Evolutionary conservation across 2,329 filamentous ascomycete species (phyloP).

Genomic region (Calonectria honghensis): DNA sequence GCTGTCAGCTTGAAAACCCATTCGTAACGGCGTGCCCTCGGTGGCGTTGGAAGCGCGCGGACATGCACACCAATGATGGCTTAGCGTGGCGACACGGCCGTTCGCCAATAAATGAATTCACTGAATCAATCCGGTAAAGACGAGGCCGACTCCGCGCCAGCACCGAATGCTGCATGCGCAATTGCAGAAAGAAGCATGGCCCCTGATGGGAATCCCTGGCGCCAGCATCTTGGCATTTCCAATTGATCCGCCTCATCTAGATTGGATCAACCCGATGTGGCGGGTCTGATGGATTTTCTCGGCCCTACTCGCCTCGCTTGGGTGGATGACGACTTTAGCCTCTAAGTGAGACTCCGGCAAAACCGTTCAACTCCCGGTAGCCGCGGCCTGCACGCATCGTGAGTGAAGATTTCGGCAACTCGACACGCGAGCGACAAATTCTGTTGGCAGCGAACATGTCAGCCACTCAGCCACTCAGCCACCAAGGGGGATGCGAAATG

Average conservation of each 20-base stretch:
- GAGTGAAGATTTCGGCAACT: slow-evolving; percentile 22
- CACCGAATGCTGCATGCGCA: neutral
- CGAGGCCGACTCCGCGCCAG: neutral
- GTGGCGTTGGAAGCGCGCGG: neutral
- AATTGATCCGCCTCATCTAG: slow-evolving; percentile 6
- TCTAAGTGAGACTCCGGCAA: slow-evolving; percentile 13
- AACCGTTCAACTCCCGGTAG: slow-evolving; percentile 16
- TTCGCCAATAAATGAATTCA: neutral
- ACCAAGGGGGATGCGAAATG: neutral
- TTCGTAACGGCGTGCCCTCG: neutral
- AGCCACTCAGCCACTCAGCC: slow-evolving; percentile 8
- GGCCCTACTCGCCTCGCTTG: slow-evolving; percentile 24
- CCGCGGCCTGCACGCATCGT: neutral
- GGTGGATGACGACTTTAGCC: slow-evolving; percentile 8
- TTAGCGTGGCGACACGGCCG: neutral
- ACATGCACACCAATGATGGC: neutral
- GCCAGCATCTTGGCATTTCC: slow-evolving; percentile 12
- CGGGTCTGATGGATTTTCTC: slow-evolving; percentile 2
- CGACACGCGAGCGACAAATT: neutral
- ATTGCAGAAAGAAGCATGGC: neutral
- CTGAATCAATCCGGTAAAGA: neutral
- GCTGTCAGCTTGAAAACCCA: neutral
- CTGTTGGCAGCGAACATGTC: neutral
- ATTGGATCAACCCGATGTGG: slow-evolving; percentile 10
- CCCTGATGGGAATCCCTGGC: neutral